Evolutionary conservation across 352 stramenopile species (phyloP).

Genomic region (Bremia lactucae): DNA sequence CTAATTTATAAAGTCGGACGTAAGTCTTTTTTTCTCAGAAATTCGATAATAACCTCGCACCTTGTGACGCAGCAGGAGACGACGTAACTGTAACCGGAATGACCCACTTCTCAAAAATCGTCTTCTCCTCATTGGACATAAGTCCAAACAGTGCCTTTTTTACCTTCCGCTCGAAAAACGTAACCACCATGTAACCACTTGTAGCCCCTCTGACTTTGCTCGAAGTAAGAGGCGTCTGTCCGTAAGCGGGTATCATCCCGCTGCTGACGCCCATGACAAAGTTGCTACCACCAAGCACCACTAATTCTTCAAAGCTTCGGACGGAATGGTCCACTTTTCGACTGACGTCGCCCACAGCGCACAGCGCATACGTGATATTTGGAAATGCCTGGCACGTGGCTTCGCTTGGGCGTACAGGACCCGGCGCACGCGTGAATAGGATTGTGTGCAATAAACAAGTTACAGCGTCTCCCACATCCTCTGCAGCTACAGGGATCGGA

Average conservation of each 20-base stretch:
- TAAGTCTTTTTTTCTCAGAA: neutral
- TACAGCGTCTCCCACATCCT: slow-evolving; percentile 51
- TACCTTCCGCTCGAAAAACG: slow-evolving; percentile 73
- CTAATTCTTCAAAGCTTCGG: slow-evolving; percentile 45
- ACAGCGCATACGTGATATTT: slow-evolving; percentile 65
- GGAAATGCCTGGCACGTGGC: slow-evolving; percentile 69
- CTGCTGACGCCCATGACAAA: slow-evolving; percentile 15
- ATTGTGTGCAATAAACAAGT: slow-evolving; percentile 72
- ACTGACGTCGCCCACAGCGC: slow-evolving; percentile 63
- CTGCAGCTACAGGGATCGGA: slow-evolving; percentile 42
- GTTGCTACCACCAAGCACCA: slow-evolving; percentile 6
- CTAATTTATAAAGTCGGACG: slow-evolving; percentile 1
- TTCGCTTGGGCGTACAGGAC: slow-evolving; percentile 60
- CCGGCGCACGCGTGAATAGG: slow-evolving; percentile 65
- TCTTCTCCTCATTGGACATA: slow-evolving; percentile 80
- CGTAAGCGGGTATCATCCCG: slow-evolving; percentile 20
- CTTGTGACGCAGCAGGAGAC: slow-evolving; percentile 30
- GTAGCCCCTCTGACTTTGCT: slow-evolving; percentile 17
- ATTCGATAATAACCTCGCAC: slow-evolving; percentile 5
- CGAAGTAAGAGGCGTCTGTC: slow-evolving; percentile 7
- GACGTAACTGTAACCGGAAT: slow-evolving; percentile 51
- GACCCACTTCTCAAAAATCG: slow-evolving; percentile 80
- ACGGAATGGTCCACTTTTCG: slow-evolving; percentile 71
- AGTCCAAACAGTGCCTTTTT: slow-evolving; percentile 78
- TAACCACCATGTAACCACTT: slow-evolving; percentile 47